Evolutionary conservation across 2,329 filamentous ascomycete genomes (phyloP), one percentile per base, ranked within the genome.

Genomic region (Pleoardoris graminearum): DNA sequence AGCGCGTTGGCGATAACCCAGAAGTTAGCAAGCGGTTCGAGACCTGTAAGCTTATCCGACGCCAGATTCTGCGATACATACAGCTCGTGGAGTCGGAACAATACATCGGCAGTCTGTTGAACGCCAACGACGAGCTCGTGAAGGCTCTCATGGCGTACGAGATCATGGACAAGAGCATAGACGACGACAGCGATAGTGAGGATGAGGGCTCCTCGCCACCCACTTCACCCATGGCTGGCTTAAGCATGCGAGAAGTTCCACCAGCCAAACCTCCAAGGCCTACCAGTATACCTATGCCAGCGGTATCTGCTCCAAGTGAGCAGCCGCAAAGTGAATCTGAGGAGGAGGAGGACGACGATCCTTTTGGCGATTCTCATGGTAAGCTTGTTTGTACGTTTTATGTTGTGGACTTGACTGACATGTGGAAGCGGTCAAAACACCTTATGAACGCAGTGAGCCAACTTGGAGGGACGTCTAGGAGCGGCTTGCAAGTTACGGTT

Each of bases 91-190:
- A 96, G 70, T 87, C 71, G 2, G 93, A 97, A 67, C 87, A 97
- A 66, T 97, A 89, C 81, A 86, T 99, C 7, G 94, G 93, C 36
- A 87, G 90, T 55, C 81, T 99, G 4, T 85, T 99, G 16, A 90
- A 94, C 66, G 92, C 93, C 59, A 97, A 99, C 66, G 94, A 99
- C 65, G 90, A 96, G 73, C 86, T 99, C n/a, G 90, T 97, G 35
- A 88, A 88, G 56, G 91, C 92, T 1, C 81, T 99, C 51, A 96
- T 96, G 84, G 89, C 91, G 0, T 99, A 91, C 68, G 93, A 97
- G 74, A 90, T 97, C 63, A 84, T 97, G 58, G 93, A 99, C 69
- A 86, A 87, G 55, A 91, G 89, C 42, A 89, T 93, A 58, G 88
- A 91, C 59, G 83, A 87, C 57, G 85, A 87, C 62, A 86, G 83